Evolutionary conservation across 2,329 filamentous ascomycete species (phyloP).

Genomic region (Fusarium redolens): DNA sequence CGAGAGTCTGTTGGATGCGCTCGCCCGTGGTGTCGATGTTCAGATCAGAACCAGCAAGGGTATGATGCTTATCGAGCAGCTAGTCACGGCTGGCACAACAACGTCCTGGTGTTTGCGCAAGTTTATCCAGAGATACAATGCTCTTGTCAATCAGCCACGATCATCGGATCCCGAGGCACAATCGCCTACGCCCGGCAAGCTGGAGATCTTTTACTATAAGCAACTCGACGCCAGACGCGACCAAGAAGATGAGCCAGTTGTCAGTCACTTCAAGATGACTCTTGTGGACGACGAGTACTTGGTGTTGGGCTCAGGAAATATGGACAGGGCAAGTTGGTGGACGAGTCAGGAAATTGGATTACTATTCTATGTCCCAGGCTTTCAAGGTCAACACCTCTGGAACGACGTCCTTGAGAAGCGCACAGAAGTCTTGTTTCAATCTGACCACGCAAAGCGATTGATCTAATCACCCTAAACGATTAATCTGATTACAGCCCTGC

Average conservation of each 20-base stretch:
- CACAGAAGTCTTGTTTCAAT: conserved; percentile 49
- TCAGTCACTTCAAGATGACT: conserved; percentile 82
- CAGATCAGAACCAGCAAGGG: conserved; percentile 72
- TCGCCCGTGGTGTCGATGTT: conserved; percentile 75
- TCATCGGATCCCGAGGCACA: conserved; percentile 57
- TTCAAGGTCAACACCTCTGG: conserved; percentile 53
- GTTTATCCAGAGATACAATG: conserved; percentile 67
- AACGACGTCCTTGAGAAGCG: conserved; percentile 52
- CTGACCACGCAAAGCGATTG: conserved; percentile 26
- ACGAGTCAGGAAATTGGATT: conserved; percentile 87
- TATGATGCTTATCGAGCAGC: conserved; percentile 83
- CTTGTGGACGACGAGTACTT: conserved; percentile 76
- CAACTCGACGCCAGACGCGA: conserved; percentile 48
- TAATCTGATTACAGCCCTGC: conserved; percentile 29
- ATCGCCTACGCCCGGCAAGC: conserved; percentile 55
- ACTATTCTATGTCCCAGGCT: conserved; percentile 60
- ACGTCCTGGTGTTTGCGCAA: conserved; percentile 72
- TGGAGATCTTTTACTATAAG: conserved; percentile 71
- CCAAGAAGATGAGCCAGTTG: conserved; percentile 69
- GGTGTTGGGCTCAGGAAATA: conserved; percentile 82
- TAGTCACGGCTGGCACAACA: conserved; percentile 81
- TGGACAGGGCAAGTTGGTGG: conserved; percentile 87
- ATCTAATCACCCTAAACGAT: neutral
- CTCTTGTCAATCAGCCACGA: conserved; percentile 35
- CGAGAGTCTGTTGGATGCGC: conserved; percentile 67